Percentiles rank a stretch among this genome's conserved stretches.
Evolutionary conservation across 768 basidiomycete species (phyloP).

Genomic region (Lyophyllum decastes): DNA sequence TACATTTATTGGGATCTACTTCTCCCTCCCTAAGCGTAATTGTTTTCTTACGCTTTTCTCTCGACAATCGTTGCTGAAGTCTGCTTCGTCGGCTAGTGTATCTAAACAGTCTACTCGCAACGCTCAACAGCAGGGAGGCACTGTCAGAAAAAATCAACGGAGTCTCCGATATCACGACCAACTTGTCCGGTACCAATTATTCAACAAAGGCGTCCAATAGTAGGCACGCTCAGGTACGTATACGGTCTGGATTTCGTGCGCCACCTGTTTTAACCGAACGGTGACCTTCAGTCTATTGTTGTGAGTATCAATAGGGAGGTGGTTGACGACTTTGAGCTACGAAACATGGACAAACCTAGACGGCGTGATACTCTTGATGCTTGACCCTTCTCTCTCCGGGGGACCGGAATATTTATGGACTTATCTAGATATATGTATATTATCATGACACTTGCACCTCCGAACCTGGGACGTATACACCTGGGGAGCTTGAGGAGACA

Average conservation of each 20-base stretch:
- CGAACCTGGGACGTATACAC: too few species aligned
- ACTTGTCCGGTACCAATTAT: neutral
- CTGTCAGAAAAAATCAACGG: constrained; percentile 23
- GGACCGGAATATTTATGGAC: neutral
- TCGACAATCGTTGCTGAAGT: neutral
- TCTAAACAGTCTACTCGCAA: constrained; percentile 34
- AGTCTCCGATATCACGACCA: constrained; percentile 11
- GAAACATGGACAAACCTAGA: neutral
- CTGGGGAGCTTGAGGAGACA: too few species aligned
- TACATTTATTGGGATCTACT: constrained; percentile 47
- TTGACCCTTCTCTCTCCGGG: neutral
- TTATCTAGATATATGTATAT: neutral
- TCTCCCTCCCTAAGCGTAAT: constrained; percentile 46
- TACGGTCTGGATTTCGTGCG: too few species aligned
- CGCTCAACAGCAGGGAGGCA: constrained; percentile 26
- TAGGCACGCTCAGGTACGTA: constrained; percentile 5
- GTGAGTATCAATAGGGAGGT: constrained; percentile 16
- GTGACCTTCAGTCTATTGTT: constrained; percentile 11
- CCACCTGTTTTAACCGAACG: neutral
- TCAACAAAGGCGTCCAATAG: neutral
- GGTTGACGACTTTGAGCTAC: constrained; percentile 10
- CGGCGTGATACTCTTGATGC: neutral
- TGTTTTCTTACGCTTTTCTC: neutral
- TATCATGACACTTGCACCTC: neutral
- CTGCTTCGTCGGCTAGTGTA: constrained; percentile 23